Evolutionary conservation across 179 eudicot genomes (phyloP).

Genomic region (Dionaea muscipula): DNA sequence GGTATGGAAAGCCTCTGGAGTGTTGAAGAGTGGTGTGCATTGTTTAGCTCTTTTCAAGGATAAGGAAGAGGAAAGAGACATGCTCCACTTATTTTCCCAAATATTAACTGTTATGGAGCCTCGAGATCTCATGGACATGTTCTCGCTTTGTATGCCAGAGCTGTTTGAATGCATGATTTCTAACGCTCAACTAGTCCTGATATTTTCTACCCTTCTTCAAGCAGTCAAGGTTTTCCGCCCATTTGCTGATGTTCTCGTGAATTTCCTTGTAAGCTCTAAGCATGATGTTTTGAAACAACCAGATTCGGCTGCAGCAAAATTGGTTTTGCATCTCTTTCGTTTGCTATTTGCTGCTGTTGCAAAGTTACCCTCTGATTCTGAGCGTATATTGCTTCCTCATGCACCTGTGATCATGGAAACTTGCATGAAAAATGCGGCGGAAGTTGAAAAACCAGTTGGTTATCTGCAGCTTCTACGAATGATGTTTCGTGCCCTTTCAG

Average conservation of each 20-base stretch:
- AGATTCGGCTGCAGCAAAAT: slow-evolving; percentile 83
- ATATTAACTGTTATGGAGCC: slow-evolving; percentile 89
- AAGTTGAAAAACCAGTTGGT: slow-evolving; percentile 85
- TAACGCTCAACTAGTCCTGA: slow-evolving; percentile 71
- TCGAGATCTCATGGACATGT: slow-evolving; percentile 96
- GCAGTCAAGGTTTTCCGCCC: slow-evolving; percentile 73
- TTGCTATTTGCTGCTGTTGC: slow-evolving; percentile 71
- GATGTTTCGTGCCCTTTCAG: slow-evolving; percentile 89
- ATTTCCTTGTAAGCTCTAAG: slow-evolving; percentile 86
- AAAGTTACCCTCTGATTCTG: slow-evolving; percentile 85
- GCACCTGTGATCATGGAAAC: slow-evolving; percentile 88
- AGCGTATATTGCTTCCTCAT: slow-evolving; percentile 87
- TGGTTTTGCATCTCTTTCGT: slow-evolving; percentile 85
- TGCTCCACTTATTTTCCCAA: slow-evolving; percentile 80
- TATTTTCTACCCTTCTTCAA: slow-evolving; percentile 72
- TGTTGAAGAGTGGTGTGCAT: slow-evolving; percentile 91
- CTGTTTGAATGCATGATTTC: slow-evolving; percentile 96
- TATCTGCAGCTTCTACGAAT: slow-evolving; percentile 90
- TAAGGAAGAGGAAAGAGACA: slow-evolving; percentile 88
- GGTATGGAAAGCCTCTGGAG: slow-evolving; percentile 97
- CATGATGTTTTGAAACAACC: slow-evolving; percentile 88
- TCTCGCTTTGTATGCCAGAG: slow-evolving; percentile 93
- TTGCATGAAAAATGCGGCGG: slow-evolving; percentile 82
- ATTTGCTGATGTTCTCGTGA: slow-evolving; percentile 81
- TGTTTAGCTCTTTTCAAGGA: slow-evolving; percentile 84